Evolutionary conservation across 495 filamentous ascomycete species (phyloP).

Genomic region (Penicillium herquei): DNA sequence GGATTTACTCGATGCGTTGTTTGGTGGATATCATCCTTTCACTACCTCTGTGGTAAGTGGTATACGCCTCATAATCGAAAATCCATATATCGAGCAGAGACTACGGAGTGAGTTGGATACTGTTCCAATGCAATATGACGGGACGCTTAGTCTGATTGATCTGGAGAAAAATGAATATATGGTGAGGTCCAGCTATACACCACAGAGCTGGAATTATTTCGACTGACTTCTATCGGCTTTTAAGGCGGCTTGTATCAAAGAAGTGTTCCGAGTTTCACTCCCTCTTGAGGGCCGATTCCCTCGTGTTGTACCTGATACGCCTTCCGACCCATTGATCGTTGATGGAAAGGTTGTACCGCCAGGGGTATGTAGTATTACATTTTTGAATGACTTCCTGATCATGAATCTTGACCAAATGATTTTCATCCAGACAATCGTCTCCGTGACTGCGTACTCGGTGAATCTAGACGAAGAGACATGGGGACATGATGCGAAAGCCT

Average conservation of each 20-base stretch:
- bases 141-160: not conserved
- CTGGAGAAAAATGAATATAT: not conserved
- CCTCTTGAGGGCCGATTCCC: not conserved
- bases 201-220: not conserved
- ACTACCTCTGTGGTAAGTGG: not conserved
- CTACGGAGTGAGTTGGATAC: too few relatives aligned
- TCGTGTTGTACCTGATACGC: not conserved
- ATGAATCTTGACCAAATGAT: not conserved
- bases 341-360: not conserved
- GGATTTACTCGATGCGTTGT: slow-evolving; percentile 5
- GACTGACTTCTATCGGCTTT: not conserved
- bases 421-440: not conserved
- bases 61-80: too few relatives aligned
- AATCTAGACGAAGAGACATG: not conserved
- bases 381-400: not conserved
- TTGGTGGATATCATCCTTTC: slow-evolving; percentile 11
- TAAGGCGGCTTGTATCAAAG: not conserved
- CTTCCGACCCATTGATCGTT: not conserved
- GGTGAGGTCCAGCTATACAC: not conserved
- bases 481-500: not conserved
- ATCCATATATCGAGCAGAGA: too few relatives aligned
- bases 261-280: not conserved
- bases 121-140: too few relatives aligned
- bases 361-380: not conserved
- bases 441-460: not conserved